Conservation (phyloP, 169 alveolate species). For the Plasmodium vivax region DNA sequence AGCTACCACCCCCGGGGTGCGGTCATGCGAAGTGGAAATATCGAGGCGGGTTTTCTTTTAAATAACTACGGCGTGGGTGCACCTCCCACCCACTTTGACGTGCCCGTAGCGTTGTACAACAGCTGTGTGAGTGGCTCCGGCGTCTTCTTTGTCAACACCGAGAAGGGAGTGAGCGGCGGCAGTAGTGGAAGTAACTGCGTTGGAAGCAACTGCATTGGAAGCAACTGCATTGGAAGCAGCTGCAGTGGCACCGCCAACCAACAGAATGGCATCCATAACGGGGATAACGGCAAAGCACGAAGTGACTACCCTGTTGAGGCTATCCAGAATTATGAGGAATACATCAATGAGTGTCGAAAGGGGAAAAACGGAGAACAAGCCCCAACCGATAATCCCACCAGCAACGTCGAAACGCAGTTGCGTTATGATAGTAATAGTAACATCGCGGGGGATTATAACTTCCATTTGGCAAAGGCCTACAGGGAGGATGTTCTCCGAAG, state of each 20-base stretch:
- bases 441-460: neutral
- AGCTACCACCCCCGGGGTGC: neutral
- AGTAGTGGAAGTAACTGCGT: neutral
- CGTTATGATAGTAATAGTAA: neutral
- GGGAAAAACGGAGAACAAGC: neutral
- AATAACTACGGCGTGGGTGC: neutral
- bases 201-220: no score
- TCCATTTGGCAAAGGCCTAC: neutral
- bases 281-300: neutral
- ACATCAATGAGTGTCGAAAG: neutral
- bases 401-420: neutral
- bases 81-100: neutral
- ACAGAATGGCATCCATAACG: neutral
- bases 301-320: neutral
- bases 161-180: neutral
- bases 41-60: conserved; percentile 1
- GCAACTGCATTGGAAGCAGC: neutral
- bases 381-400: neutral
- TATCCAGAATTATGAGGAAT: neutral
- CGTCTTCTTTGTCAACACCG: neutral
- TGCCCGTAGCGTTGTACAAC: neutral
- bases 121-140: neutral
- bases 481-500: neutral
- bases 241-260: neutral
- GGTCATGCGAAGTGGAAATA: neutral